phyloP scores from a whole-genome alignment of 176 grass and related monocot species.

The Lolium multiflorum region DNA sequence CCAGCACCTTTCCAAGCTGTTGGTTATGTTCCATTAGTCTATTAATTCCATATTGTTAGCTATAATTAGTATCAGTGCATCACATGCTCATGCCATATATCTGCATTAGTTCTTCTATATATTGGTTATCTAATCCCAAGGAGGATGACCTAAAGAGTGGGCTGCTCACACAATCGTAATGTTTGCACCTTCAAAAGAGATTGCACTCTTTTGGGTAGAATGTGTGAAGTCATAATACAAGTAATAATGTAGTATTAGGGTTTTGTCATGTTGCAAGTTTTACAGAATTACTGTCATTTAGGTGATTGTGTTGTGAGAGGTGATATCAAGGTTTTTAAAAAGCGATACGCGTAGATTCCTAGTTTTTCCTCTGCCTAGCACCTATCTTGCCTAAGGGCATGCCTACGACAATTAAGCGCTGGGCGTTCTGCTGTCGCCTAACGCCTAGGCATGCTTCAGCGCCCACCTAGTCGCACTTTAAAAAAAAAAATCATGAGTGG shows the following conservation, averaged over 20 bases:
- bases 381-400: too few relatives aligned
- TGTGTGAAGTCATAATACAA: background rate
- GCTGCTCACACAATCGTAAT: background rate
- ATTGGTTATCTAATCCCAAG: conserved; percentile 12
- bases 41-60: background rate
- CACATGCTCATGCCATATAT: conserved; percentile 4
- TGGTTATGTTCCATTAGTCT: conserved; percentile 5
- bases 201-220: conserved; percentile 1
- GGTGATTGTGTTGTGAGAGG: too few relatives aligned
- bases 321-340: too few relatives aligned
- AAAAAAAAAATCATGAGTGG: background rate
- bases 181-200: conserved; percentile 6
- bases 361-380: too few relatives aligned
- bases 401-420: background rate
- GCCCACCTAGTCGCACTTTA: too few relatives aligned
- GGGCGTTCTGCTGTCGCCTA: background rate
- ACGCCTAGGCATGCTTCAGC: background rate
- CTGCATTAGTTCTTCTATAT: conserved; percentile 2
- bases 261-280: background rate
- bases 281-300: background rate
- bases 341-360: too few relatives aligned
- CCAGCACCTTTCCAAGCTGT: background rate
- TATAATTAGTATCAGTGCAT: conserved; percentile 21
- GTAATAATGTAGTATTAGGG: background rate
- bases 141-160: conserved; percentile 16